Conservation (phyloP, 345 rosid genomes). For the Eucalyptus brandiana region DNA sequence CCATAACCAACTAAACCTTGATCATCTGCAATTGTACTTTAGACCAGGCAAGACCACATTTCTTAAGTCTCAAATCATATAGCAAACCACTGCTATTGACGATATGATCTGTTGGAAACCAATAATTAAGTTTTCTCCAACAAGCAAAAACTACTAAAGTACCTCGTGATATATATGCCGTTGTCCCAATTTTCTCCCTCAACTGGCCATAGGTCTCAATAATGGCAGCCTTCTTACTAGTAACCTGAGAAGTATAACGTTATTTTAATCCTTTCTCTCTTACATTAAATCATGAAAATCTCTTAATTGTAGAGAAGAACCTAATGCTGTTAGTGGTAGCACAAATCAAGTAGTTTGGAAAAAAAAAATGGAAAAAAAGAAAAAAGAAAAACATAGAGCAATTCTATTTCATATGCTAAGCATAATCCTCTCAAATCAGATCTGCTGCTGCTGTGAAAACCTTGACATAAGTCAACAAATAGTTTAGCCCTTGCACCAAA, state of each 20-base stretch:
- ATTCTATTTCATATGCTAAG: not conserved
- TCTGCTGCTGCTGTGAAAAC: not conserved
- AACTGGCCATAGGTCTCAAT: constrained; percentile 51
- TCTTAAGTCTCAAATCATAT: not conserved
- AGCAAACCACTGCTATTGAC: not conserved
- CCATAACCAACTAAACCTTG: not conserved
- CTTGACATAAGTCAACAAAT: not conserved
- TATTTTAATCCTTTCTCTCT: not conserved
- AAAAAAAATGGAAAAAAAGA: not conserved
- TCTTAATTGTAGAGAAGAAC: not conserved
- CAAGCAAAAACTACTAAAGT: not conserved
- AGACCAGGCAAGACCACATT: not conserved
- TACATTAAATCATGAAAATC: not conserved
- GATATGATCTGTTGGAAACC: not conserved
- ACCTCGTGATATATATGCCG: constrained; percentile 74
- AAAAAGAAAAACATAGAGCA: not conserved
- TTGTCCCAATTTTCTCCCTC: constrained; percentile 59
- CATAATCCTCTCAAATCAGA: not conserved
- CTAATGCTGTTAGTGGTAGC: not conserved
- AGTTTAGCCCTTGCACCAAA: not conserved
- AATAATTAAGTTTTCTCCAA: not conserved
- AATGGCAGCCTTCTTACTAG: constrained; percentile 76
- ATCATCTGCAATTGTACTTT: not conserved
- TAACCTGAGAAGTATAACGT: constrained; percentile 36
- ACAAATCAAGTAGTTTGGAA: not conserved